phyloP scores from a whole-genome alignment of 805 yeast genomes.

The Crinitomyces ghanaensis region DNA sequence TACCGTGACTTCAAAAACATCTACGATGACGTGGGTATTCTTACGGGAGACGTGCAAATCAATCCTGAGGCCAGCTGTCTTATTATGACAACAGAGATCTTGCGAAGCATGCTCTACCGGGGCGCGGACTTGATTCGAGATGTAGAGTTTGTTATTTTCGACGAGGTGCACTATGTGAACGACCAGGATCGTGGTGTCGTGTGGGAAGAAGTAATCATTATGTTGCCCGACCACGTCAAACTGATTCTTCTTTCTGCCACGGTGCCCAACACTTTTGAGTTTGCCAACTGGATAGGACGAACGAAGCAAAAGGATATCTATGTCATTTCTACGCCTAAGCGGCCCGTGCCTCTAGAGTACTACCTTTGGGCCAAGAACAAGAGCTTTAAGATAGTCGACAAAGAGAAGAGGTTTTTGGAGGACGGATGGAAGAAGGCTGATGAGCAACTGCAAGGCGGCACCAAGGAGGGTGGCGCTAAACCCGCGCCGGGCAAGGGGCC shows the following conservation, averaged over 20 bases:
- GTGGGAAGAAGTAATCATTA: constrained; percentile 98
- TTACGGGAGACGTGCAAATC: constrained; percentile 96
- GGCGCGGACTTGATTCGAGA: constrained; percentile 96
- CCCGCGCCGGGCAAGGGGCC: constrained; percentile 24
- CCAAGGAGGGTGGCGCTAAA: constrained; percentile 27
- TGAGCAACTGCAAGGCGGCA: constrained; percentile 5
- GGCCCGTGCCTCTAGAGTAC: constrained; percentile 93
- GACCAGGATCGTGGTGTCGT: constrained; percentile 97
- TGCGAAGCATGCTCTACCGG: constrained; percentile 88
- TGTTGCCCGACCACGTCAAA: constrained; percentile 94
- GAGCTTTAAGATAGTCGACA: constrained; percentile 60
- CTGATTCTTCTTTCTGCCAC: constrained; percentile 89
- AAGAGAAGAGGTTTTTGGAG: constrained; percentile 58
- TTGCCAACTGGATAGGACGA: constrained; percentile 98
- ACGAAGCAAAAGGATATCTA: constrained; percentile 93
- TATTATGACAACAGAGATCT: constrained; percentile 95
- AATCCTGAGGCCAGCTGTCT: constrained; percentile 93
- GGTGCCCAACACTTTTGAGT: constrained; percentile 95
- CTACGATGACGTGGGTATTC: constrained; percentile 81
- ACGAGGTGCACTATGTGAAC: constrained; percentile 95
- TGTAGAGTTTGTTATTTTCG: constrained; percentile 94
- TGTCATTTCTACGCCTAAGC: constrained; percentile 89
- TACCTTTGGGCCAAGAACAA: constrained; percentile 72
- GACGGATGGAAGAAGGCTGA: constrained; percentile 37
- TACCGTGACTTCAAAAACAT: constrained; percentile 76